These are phyloP conservation scores for Chionographis japonica DNA, from an alignment of 106 monocot species.

Conservation along the genomic window DNA sequence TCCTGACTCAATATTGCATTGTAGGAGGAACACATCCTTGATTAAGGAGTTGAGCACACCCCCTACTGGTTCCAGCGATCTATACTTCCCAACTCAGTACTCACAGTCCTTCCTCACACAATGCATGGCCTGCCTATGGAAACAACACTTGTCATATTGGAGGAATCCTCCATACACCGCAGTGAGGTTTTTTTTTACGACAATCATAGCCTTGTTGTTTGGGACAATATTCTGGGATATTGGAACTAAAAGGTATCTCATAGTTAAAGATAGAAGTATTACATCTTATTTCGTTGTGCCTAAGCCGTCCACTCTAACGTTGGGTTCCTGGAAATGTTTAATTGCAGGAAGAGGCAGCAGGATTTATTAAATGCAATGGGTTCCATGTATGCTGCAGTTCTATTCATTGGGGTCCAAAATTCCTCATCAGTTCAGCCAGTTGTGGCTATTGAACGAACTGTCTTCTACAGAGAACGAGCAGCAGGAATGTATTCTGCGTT, in stretches of 20 bases:
- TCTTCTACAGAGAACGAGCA: conserved; percentile 55
- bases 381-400: conserved; percentile 43
- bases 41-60: conserved; percentile 43
- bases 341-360: conserved; percentile 22
- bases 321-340: background rate
- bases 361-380: conserved; percentile 51
- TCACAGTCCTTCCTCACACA: conserved; percentile 38
- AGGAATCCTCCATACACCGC: conserved; percentile 51
- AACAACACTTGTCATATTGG: conserved; percentile 61
- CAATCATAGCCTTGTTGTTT: conserved; percentile 41
- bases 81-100: conserved; percentile 54
- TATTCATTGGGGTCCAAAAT: conserved; percentile 46
- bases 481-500: conserved; percentile 65
- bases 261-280: background rate
- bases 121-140: conserved; percentile 62
- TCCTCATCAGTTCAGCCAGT: conserved; percentile 39
- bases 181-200: conserved; percentile 45
- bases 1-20: background rate
- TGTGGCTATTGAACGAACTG: conserved; percentile 40
- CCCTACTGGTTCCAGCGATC: conserved; percentile 32
- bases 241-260: conserved; percentile 34
- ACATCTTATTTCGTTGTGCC: too few species aligned
- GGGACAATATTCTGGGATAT: conserved; percentile 63
- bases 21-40: conserved; percentile 47
- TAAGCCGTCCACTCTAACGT: too few species aligned